Evolutionary conservation across 441 rosid genomes (phyloP), one percentile per base, ranked within the genome.

Genomic region (Croton laevigatus): DNA sequence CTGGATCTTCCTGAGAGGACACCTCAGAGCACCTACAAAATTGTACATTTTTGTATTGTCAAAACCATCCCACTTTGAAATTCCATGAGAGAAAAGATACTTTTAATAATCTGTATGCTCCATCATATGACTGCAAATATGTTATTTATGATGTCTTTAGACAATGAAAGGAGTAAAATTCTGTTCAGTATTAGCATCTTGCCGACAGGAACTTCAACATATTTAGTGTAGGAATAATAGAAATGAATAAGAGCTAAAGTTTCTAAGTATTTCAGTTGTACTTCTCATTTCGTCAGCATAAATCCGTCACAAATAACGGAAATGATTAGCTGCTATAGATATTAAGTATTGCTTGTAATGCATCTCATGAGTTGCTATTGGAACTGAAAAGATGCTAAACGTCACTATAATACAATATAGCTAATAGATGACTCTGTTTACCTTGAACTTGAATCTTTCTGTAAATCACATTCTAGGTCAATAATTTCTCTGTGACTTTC

Each of bases 21-120:
- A 73, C 71, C 72, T 76, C 81, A 44, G 58, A 81, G 74, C 59
- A 85, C 89, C 99, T 91, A 87, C 82, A 82, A 75, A 75, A 27
- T 3, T 38, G 27, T 48, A 36, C 72, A 51, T 14, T 72, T 73
- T 68, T 45, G 57, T 75, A 34, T 46, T 32, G n/a, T 9, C 42
- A 17, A 6, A 61, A 57, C 16, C 20, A 17, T 14, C 23, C 20
- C 36, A 32, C 6, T 45, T 45, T 0, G 51, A 51, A 48, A 37
- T 14, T 49, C 62, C 17, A 37, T 9, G 3, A 23, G 54, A 40
- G 22, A 40, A 61, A 9, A 71, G 3, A 62, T 52, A 20, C 38
- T 61, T 71, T 11, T 49, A 60, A 19, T 48, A 19, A 70, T 22
- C 48, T 36, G 19, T 61, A 6, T 19, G 36, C 45, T 7, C 19